Percentiles rank a stretch among this genome's conserved stretches.
Conservation (phyloP, 2,329 filamentous ascomycete genomes). For the Aspergillus ochraceus region DNA sequence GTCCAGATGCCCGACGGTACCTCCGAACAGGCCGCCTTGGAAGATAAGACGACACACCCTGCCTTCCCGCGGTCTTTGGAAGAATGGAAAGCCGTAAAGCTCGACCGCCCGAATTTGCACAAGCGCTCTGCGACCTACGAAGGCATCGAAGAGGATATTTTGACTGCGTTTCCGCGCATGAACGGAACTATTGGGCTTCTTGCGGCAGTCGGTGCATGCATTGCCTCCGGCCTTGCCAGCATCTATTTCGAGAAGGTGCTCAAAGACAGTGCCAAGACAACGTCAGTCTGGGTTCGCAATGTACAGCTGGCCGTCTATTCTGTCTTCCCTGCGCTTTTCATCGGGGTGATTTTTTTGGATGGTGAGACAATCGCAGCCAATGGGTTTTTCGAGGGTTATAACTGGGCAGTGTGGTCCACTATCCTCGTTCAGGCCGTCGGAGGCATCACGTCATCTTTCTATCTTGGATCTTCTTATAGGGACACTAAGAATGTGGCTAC, state of each 20-base stretch:
- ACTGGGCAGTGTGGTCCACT: constrained; percentile 83
- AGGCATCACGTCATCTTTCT: constrained; percentile 79
- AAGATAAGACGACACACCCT: constrained; percentile 60
- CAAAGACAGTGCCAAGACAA: constrained; percentile 74
- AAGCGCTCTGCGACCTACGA: constrained; percentile 86
- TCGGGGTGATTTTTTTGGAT: constrained; percentile 85
- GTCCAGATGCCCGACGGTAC: constrained; percentile 73
- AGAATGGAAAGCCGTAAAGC: constrained; percentile 63
- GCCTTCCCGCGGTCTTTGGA: constrained; percentile 79
- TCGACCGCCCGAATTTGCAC: constrained; percentile 50
- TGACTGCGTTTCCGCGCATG: constrained; percentile 58
- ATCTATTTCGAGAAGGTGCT: constrained; percentile 75
- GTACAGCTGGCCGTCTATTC: constrained; percentile 95
- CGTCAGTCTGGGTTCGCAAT: constrained; percentile 90
- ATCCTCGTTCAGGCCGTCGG: constrained; percentile 80
- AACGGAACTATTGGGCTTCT: constrained; percentile 77
- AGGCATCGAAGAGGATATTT: constrained; percentile 70
- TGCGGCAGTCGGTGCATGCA: constrained; percentile 74
- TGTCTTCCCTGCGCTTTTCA: constrained; percentile 80
- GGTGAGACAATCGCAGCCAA: constrained; percentile 78
- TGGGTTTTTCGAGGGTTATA: constrained; percentile 95
- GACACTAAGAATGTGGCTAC: constrained; percentile 94
- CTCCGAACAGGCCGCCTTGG: constrained; percentile 52
- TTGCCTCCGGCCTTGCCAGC: constrained; percentile 79
- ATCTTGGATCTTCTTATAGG: constrained; percentile 81